Evolutionary conservation across 768 basidiomycete genomes (phyloP).

Genomic region (Leccinum obscurum): DNA sequence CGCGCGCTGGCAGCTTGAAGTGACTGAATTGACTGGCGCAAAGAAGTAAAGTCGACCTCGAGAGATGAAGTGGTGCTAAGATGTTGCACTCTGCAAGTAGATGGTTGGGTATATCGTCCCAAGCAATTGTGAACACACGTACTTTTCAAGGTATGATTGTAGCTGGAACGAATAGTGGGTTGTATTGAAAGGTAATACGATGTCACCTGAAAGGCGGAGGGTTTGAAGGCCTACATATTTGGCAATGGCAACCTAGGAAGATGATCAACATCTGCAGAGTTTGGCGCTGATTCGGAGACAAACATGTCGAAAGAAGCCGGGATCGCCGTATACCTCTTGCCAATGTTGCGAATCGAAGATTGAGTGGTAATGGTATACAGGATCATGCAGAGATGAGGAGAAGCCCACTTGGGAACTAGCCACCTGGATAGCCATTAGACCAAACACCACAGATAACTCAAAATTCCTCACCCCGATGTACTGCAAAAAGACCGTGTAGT

Average conservation of each 20-base stretch:
- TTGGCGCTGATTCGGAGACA: slow-evolving; percentile 20
- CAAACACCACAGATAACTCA: background rate
- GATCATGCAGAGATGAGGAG: slow-evolving; percentile 44
- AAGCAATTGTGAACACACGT: slow-evolving; percentile 19
- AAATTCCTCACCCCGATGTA: slow-evolving; percentile 55
- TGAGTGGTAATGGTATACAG: slow-evolving; percentile 75
- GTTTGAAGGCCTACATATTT: slow-evolving; percentile 63
- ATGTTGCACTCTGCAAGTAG: slow-evolving; percentile 29
- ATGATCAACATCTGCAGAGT: slow-evolving; percentile 2
- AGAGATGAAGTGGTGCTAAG: slow-evolving; percentile 32
- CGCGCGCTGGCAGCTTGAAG: slow-evolving; percentile 52
- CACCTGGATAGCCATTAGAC: slow-evolving; percentile 25
- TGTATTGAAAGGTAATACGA: slow-evolving; percentile 72
- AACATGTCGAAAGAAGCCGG: slow-evolving; percentile 73
- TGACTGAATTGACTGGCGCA: slow-evolving; percentile 47
- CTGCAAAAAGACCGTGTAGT: slow-evolving; percentile 92
- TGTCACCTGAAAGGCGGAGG: slow-evolving; percentile 61
- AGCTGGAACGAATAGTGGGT: slow-evolving; percentile 74
- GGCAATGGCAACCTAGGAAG: slow-evolving; percentile 58
- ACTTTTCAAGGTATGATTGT: slow-evolving; percentile 62
- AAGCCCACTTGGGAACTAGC: slow-evolving; percentile 37
- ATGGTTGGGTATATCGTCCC: slow-evolving; percentile 26
- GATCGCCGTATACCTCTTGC: slow-evolving; percentile 76
- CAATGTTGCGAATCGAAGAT: slow-evolving; percentile 73
- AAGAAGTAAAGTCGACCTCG: slow-evolving; percentile 48